Conservation (phyloP, 345 rosid species). For the Sapria himalayana region DNA sequence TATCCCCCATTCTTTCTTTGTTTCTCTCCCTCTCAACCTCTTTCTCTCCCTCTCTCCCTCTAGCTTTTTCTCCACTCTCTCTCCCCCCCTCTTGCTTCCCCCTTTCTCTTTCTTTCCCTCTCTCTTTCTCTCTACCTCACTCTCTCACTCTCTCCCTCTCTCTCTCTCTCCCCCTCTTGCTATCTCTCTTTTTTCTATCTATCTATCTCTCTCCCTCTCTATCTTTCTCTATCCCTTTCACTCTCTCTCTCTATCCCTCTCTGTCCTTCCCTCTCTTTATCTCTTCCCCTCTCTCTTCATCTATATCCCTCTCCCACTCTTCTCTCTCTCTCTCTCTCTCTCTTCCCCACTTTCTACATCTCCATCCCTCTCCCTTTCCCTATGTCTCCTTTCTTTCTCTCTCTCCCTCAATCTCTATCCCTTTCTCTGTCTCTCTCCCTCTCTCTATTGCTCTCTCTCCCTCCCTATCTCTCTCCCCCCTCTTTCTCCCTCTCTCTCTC, state of each 20-base stretch:
- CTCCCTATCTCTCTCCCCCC: conserved; percentile 2
- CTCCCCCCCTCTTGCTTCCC: too few species aligned
- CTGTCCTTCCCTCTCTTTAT: conserved; percentile 17
- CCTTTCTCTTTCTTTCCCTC: too few species aligned
- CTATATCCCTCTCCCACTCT: conserved; percentile 14
- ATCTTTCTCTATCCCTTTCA: not conserved
- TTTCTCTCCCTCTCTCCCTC: too few species aligned
- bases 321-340: conserved; percentile 11
- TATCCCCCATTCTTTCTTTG: too few species aligned
- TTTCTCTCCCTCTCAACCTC: too few species aligned
- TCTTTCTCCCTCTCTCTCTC: conserved; percentile 2
- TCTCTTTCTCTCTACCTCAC: too few species aligned
- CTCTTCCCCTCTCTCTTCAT: conserved; percentile 17
- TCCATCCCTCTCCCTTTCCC: conserved; percentile 9
- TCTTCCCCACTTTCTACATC: conserved; percentile 15
- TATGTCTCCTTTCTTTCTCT: conserved; percentile 12
- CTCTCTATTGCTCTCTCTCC: conserved; percentile 6
- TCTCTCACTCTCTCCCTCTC: too few species aligned
- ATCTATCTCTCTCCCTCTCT: too few species aligned
- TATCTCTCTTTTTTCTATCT: too few species aligned
- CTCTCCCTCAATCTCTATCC: conserved; percentile 13
- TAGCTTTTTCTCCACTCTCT: too few species aligned
- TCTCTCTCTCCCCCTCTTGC: too few species aligned
- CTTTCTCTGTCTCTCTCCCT: conserved; percentile 12
- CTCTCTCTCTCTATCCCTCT: conserved; percentile 9